phyloP scores from a whole-genome alignment of 2,329 filamentous ascomycete genomes.

The Boeremia lycopersici region DNA sequence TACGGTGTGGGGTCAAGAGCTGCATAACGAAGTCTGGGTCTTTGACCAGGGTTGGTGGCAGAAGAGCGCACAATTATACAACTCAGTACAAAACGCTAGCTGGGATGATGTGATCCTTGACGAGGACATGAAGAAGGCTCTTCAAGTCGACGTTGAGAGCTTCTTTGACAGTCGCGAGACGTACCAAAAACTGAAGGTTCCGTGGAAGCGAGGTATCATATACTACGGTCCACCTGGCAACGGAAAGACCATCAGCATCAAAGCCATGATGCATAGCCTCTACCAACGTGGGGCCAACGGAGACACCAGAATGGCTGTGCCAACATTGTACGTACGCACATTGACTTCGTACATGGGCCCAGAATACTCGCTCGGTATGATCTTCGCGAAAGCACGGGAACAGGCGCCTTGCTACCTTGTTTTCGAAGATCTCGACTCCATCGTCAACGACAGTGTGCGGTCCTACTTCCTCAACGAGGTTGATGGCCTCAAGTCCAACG shows the following conservation, averaged over 20 bases:
- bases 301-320: constrained; percentile 53
- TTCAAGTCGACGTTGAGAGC: constrained; percentile 67
- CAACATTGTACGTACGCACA: constrained; percentile 62
- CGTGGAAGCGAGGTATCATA: constrained; percentile 74
- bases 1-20: constrained; percentile 59
- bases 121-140: constrained; percentile 65
- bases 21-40: constrained; percentile 70
- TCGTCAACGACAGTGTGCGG: constrained; percentile 65
- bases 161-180: constrained; percentile 67
- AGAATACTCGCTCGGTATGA: constrained; percentile 53
- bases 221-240: constrained; percentile 70
- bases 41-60: constrained; percentile 69
- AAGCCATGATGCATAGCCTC: constrained; percentile 70
- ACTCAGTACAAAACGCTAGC: constrained; percentile 53
- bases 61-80: constrained; percentile 66
- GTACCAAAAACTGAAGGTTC: constrained; percentile 66
- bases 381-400: constrained; percentile 60
- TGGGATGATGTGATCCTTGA: constrained; percentile 74
- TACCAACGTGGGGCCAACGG: constrained; percentile 54
- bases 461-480: constrained; percentile 77
- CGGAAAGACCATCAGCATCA: constrained; percentile 72
- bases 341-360: constrained; percentile 56
- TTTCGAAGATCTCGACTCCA: constrained; percentile 73
- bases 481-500: constrained; percentile 71
- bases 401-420: constrained; percentile 72